A percentile compares a stretch with the other conserved stretches of the same genome.
Evolutionary conservation across 2,329 filamentous ascomycete genomes (phyloP).

Genomic region (Aphanocladium album): DNA sequence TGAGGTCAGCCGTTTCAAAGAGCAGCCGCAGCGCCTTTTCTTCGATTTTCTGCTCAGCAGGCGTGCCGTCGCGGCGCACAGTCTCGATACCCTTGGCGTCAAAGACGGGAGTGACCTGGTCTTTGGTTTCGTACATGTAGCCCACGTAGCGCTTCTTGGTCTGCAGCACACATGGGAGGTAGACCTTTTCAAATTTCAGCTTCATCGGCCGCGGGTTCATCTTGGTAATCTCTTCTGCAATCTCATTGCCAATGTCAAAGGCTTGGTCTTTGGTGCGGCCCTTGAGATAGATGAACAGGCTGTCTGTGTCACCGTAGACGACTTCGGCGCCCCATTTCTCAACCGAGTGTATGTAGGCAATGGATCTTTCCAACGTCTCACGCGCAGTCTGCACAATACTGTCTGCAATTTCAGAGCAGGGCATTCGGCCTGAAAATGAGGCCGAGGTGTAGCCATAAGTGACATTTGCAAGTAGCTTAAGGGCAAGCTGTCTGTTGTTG

Average conservation of each 20-base stretch:
- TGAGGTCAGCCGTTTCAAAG: constrained; percentile 85
- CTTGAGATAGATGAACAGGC: constrained; percentile 83
- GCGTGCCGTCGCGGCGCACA: constrained; percentile 88
- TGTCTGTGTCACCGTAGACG: constrained; percentile 97
- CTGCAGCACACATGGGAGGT: constrained; percentile 87
- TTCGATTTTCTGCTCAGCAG: constrained; percentile 93
- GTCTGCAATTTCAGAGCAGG: constrained; percentile 94
- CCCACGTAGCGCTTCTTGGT: constrained; percentile 98
- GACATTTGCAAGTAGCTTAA: constrained; percentile 97
- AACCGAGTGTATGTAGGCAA: constrained; percentile 85
- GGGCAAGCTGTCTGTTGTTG: constrained; percentile 87
- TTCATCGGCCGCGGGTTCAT: constrained; percentile 90
- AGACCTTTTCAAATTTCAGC: constrained; percentile 98
- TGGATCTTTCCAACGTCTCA: constrained; percentile 90
- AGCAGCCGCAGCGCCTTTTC: constrained; percentile 85
- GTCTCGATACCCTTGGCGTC: constrained; percentile 99
- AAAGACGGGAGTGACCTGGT: constrained; percentile 77
- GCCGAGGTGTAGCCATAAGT: constrained; percentile 98
- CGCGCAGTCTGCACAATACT: constrained; percentile 95
- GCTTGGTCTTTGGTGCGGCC: constrained; percentile 83
- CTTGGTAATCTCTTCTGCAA: constrained; percentile 78
- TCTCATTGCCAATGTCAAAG: constrained; percentile 89
- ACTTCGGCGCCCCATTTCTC: constrained; percentile 90
- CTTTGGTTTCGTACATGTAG: constrained; percentile 83
- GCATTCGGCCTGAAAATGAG: constrained; percentile 95